Base-by-base conservation (phyloP, 768 basidiomycete genomes). In the Kwoniella shandongensis region DNA sequence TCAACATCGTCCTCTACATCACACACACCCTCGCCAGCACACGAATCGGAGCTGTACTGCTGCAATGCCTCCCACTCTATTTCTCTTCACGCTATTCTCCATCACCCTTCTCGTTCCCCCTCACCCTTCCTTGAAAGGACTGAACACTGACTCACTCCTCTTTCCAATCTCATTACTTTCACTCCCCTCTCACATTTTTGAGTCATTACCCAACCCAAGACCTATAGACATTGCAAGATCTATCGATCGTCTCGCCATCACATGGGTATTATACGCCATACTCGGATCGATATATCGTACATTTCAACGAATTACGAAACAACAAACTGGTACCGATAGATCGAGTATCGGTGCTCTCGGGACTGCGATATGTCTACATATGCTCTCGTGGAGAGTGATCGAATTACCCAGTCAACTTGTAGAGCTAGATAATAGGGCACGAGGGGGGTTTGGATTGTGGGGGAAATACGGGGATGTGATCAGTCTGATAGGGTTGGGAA, bases 211-310 rank as follows among this genome's bases (percentile, higher is more conserved):
- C 5, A 44, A 54, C 22, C 29, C 17, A 7, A 18, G 52, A 36
- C 35, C 44, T 22, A n/a, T 23, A 15, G 52, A 54, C 25, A 27
- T 44, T 12, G n/a, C 42, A 17, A 18, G 44, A 44, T 5, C 26
- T 35, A 44, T 54, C 25, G 30, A 39, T 12, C 13, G 52, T 30
- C 40, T 54, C 7, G 30, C 27, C 29, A 26, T 45, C 27, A 26
- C 52, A 25, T 54, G 45, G 23, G 29, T 36, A 4, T 30, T 54
- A 2, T 54, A 44, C 23, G 44, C 29, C 27, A 30, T 42, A 12
- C 42, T 54, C 11, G 42, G 44, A 35, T 44, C 52, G 13, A 54
- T 54, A 44, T 44, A 54, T 39, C 42, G 52, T 3, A 32, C 45
- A 22, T n/a, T n/a, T n/a, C n/a, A n/a, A n/a, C n/a, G n/a, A n/a